Conservation (phyloP, 1,284 basidiomycete genomes). For the Anthracocystis walkeri region DNA sequence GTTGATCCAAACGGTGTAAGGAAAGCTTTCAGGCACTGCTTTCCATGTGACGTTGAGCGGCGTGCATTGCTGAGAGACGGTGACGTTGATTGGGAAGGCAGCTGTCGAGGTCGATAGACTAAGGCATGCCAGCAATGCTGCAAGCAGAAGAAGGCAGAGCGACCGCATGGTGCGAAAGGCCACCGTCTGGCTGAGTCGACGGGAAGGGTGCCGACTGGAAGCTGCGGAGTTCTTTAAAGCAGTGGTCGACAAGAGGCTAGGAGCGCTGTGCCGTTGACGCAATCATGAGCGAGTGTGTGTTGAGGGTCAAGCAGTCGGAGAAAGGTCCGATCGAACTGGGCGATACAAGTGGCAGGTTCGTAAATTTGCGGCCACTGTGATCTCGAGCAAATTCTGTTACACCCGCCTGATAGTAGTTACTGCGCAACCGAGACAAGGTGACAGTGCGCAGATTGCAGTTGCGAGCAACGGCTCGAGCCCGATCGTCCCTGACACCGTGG, state of each 20-base stretch:
- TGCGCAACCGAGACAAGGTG: neutral
- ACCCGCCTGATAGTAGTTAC: neutral
- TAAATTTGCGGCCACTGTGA: neutral
- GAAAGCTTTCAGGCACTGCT: constrained; percentile 23
- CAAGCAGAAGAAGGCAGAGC: constrained; percentile 13
- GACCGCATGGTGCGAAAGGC: constrained; percentile 16
- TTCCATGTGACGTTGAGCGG: constrained; percentile 60
- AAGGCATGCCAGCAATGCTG: constrained; percentile 12
- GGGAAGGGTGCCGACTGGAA: neutral
- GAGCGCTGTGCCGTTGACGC: neutral
- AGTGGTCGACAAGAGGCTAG: neutral
- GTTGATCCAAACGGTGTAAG: constrained; percentile 55
- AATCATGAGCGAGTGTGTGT: neutral
- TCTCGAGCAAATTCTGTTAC: neutral
- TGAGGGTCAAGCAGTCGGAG: too few species aligned
- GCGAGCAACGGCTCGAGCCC: neutral
- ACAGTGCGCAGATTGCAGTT: neutral
- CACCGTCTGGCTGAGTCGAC: neutral
- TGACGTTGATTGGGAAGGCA: constrained; percentile 33
- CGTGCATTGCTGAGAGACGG: constrained; percentile 51
- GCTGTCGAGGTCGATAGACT: constrained; percentile 9
- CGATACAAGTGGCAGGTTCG: neutral
- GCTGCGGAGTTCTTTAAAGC: neutral
- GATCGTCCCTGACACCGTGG: neutral
- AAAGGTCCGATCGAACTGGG: neutral